Conservation (phyloP, 176 grass and related monocot genomes). For the Oryza punctata region DNA sequence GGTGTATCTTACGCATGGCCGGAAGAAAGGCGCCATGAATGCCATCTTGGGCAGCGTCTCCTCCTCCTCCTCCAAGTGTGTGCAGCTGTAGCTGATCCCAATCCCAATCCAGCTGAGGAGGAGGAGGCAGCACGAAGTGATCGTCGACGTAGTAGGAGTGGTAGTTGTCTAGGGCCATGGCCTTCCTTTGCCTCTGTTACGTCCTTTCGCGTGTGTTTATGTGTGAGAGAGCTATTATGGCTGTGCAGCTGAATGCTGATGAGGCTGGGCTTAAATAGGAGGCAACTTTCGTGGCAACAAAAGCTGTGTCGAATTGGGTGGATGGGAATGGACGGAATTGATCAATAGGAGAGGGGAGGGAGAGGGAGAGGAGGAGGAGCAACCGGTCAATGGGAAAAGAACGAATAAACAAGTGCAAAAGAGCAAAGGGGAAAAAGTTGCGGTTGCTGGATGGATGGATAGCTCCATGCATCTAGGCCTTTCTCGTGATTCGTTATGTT, state of each 20-base stretch:
- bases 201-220: not conserved
- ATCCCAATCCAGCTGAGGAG: slow-evolving; percentile 15
- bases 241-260: slow-evolving; percentile 25
- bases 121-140: slow-evolving; percentile 32
- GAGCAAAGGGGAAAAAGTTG: slow-evolving; percentile 42
- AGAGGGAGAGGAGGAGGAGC: not conserved
- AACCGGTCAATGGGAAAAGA: slow-evolving; percentile 55
- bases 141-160: slow-evolving; percentile 9
- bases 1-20: slow-evolving; percentile 37
- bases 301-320: slow-evolving; percentile 41
- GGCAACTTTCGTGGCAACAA: slow-evolving; percentile 42
- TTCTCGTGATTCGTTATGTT: slow-evolving; percentile 71
- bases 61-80: slow-evolving; percentile 26
- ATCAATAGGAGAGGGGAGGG: not conserved
- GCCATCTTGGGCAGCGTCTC: slow-evolving; percentile 7
- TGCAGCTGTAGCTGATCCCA: slow-evolving; percentile 30
- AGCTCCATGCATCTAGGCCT: slow-evolving; percentile 3
- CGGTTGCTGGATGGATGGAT: not conserved
- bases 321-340: slow-evolving; percentile 19
- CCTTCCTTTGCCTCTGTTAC: slow-evolving; percentile 5
- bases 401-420: slow-evolving; percentile 41
- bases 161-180: slow-evolving; percentile 54
- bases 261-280: slow-evolving; percentile 53
- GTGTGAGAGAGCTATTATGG: not conserved
- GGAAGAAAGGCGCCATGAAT: slow-evolving; percentile 19